Conservation (phyloP, 164 flowering plant genomes). For the Umbilicus rupestris region DNA sequence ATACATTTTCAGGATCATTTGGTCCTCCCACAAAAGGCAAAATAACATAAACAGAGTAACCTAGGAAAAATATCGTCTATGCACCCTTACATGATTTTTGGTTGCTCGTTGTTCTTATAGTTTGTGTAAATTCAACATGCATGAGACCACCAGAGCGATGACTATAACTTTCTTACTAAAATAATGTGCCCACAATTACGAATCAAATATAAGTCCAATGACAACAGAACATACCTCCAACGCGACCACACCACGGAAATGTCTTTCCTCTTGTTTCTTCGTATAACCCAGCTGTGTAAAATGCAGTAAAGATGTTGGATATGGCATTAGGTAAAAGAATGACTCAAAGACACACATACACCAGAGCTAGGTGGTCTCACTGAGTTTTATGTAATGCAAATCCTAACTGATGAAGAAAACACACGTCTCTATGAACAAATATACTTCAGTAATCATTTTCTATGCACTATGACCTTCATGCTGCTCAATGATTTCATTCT, state of each 20-base stretch:
- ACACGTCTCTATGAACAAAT: background rate
- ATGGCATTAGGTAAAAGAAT: background rate
- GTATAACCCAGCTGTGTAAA: constrained; percentile 89
- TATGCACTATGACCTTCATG: background rate
- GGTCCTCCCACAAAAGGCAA: background rate
- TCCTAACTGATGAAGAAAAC: background rate
- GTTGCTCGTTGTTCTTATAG: background rate
- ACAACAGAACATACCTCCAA: constrained; percentile 56
- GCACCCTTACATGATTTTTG: no score
- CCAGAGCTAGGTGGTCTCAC: background rate
- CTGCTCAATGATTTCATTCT: background rate
- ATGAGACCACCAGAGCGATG: background rate
- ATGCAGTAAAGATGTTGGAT: background rate
- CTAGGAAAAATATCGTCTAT: background rate
- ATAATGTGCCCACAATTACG: background rate
- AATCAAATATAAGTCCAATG: background rate
- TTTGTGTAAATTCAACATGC: background rate
- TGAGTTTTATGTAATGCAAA: background rate
- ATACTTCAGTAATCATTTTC: background rate
- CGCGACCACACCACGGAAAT: constrained; percentile 84
- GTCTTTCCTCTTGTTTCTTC: constrained; percentile 90
- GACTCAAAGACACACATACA: background rate
- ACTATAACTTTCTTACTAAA: background rate
- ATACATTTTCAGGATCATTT: background rate
- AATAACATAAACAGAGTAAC: background rate